Percentiles rank a stretch among this genome's conserved stretches.
Evolutionary conservation across 441 rosid genomes (phyloP).

Genomic region (Viola pubescens): DNA sequence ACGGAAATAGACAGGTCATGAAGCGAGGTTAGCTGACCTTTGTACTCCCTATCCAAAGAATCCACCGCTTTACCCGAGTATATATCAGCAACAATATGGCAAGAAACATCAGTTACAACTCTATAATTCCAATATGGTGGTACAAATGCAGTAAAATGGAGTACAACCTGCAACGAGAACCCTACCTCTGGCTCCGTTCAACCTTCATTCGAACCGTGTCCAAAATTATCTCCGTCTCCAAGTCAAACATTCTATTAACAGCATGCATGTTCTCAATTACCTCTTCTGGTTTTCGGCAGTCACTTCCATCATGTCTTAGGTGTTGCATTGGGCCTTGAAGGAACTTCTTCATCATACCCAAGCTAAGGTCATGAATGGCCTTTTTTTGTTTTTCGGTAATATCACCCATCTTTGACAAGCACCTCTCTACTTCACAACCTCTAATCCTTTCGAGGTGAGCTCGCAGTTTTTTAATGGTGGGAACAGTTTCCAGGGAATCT

Average conservation of each 20-base stretch:
- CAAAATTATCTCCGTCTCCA: constrained; percentile 51
- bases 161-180: not conserved
- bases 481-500: constrained; percentile 73
- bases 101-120: not conserved
- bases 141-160: not conserved
- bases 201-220: constrained; percentile 58
- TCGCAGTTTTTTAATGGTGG: constrained; percentile 69
- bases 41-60: not conserved
- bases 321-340: constrained; percentile 90
- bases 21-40: not conserved
- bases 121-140: not conserved
- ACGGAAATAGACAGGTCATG: not conserved
- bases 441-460: constrained; percentile 60
- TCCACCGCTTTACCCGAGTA: not conserved
- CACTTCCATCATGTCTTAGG: constrained; percentile 60
- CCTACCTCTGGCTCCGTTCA: constrained; percentile 39
- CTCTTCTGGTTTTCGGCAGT: constrained; percentile 50
- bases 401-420: constrained; percentile 57
- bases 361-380: constrained; percentile 60
- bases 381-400: constrained; percentile 51
- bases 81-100: not conserved
- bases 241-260: constrained; percentile 64
- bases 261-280: constrained; percentile 79
- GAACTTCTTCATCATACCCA: constrained; percentile 60
- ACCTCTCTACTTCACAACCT: constrained; percentile 50